A percentile compares a stretch with the other conserved stretches of the same genome.
These are phyloP conservation scores for Pueraria montana DNA, from an alignment of 306 rosid genomes.

Conservation along the genomic window DNA sequence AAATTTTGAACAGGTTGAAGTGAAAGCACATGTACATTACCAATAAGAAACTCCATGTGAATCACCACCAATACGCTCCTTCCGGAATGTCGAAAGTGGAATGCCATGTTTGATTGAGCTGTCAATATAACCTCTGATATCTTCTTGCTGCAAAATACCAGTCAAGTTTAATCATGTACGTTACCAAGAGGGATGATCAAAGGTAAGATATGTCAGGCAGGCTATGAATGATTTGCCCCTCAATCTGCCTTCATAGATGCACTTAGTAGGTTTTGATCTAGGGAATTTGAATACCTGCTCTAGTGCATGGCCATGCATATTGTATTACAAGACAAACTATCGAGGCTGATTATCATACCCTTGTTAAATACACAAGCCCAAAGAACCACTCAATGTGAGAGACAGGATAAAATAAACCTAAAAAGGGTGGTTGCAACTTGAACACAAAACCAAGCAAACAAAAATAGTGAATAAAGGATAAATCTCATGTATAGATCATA, in stretches of 20 bases:
- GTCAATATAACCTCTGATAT: constrained; percentile 86
- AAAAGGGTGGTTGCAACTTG: constrained; percentile 12
- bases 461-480: background rate
- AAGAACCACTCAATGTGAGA: constrained; percentile 6
- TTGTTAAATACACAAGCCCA: constrained; percentile 33
- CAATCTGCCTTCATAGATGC: background rate
- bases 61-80: constrained; percentile 95
- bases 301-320: background rate
- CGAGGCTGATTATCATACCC: constrained; percentile 2
- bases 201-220: constrained; percentile 22
- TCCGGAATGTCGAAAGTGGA: constrained; percentile 87
- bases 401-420: constrained; percentile 26
- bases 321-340: constrained; percentile 27
- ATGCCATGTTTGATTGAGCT: constrained; percentile 85
- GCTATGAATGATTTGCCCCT: constrained; percentile 25
- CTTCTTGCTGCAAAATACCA: constrained; percentile 89
- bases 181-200: constrained; percentile 19
- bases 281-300: too few species aligned
- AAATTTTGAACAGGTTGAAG: constrained; percentile 24
- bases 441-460: background rate
- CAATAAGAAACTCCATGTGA: constrained; percentile 86
- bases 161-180: constrained; percentile 42
- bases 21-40: constrained; percentile 58
- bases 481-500: constrained; percentile 33
- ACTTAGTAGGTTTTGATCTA: too few species aligned